Conservation (phyloP, 176 grass and related monocot genomes). For the Bothriochloa decipiens region DNA sequence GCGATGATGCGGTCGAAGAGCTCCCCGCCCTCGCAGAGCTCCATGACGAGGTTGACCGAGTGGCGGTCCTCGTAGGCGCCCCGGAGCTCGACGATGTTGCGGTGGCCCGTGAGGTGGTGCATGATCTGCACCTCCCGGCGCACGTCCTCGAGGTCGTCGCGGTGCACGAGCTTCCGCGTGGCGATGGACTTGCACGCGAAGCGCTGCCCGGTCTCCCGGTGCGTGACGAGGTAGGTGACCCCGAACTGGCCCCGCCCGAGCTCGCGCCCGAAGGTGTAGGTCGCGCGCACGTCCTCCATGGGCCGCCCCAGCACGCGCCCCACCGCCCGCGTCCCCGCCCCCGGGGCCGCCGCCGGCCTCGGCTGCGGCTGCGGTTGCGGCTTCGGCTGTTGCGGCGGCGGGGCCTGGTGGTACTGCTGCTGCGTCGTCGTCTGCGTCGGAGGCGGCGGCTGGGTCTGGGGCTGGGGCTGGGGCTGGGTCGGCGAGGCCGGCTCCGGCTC, state of each 20-base stretch:
- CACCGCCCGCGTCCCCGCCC: constrained; percentile 4
- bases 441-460: constrained; percentile 12
- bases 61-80: constrained; percentile 89
- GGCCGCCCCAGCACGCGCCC: constrained; percentile 80
- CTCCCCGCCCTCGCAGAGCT: constrained; percentile 98
- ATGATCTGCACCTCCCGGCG: constrained; percentile 97
- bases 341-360: neutral
- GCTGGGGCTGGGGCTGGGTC: constrained; percentile 20
- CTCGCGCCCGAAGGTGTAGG: constrained; percentile 87
- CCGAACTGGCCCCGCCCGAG: constrained; percentile 94
- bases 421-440: neutral
- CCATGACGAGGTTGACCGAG: constrained; percentile 98
- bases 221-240: constrained; percentile 94
- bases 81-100: constrained; percentile 93
- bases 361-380: constrained; percentile 16
- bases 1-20: constrained; percentile 97
- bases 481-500: constrained; percentile 39
- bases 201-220: constrained; percentile 63
- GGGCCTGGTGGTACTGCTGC: neutral
- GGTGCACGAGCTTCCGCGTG: constrained; percentile 86
- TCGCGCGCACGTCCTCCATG: constrained; percentile 89
- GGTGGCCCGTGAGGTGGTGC: constrained; percentile 97
- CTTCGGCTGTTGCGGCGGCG: constrained; percentile 1
- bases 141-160: constrained; percentile 93
- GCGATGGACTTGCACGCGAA: constrained; percentile 99